Evolutionary conservation across 371 early-diverging fungal species (phyloP).

Genomic region (Apophysomyces trapeziformis): DNA sequence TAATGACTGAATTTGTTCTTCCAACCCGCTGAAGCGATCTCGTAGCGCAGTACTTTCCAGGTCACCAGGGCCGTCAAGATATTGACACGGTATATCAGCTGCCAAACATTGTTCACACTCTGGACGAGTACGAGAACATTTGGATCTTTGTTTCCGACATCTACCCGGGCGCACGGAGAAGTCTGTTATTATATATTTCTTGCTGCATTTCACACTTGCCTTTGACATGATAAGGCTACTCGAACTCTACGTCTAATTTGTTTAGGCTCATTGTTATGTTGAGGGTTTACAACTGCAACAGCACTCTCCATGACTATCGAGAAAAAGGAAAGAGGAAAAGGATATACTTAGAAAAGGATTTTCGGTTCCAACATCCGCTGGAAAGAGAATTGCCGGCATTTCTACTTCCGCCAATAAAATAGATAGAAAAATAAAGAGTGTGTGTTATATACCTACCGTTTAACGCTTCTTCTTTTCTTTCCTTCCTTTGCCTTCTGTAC

Average conservation of each 20-base stretch:
- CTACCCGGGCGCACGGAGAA: constrained; percentile 18
- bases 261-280: constrained; percentile 5
- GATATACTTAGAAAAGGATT: background rate
- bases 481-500: too few species aligned
- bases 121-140: constrained; percentile 50
- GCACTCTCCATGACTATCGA: background rate
- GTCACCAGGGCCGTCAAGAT: constrained; percentile 52
- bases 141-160: constrained; percentile 52
- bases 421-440: too few species aligned
- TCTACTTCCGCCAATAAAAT: background rate
- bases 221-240: constrained; percentile 53
- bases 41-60: constrained; percentile 52
- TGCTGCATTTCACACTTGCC: constrained; percentile 24
- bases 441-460: too few species aligned
- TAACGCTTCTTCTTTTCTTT: too few species aligned
- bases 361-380: too few species aligned
- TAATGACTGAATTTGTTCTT: constrained; percentile 48
- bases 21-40: constrained; percentile 46
- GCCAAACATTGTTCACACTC: constrained; percentile 43
- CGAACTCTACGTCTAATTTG: constrained; percentile 46
- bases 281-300: background rate
- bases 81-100: constrained; percentile 38
- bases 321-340: constrained; percentile 5
- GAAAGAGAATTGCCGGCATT: constrained; percentile 13
- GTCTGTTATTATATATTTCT: background rate